Percentiles rank a stretch among this genome's conserved stretches.
These are phyloP conservation scores for Aspergillus fischeri DNA, from an alignment of 2,329 filamentous ascomycete genomes.

Conservation along the genomic window DNA sequence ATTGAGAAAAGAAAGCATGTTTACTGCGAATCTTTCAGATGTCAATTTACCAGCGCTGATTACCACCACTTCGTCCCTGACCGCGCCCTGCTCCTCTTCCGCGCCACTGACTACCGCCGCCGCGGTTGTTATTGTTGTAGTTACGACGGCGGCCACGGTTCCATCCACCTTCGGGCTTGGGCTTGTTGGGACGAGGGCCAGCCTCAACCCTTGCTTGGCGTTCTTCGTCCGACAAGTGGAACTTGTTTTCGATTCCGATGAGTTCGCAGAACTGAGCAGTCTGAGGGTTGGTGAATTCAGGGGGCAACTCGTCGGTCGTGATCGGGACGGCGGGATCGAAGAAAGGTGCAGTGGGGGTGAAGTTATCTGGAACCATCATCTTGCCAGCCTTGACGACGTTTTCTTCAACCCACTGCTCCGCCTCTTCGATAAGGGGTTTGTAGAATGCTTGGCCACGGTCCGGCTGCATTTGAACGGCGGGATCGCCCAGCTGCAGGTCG, in stretches of 20 bases:
- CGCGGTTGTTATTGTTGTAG: slow-evolving; percentile 1
- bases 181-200: slow-evolving; percentile 49
- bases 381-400: slow-evolving; percentile 62
- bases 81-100: neutral
- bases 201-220: slow-evolving; percentile 54
- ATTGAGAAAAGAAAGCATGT: neutral
- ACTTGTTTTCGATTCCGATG: slow-evolving; percentile 71
- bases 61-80: neutral
- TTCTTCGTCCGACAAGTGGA: slow-evolving; percentile 69
- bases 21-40: neutral
- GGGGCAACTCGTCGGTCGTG: slow-evolving; percentile 59
- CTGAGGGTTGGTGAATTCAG: slow-evolving; percentile 83
- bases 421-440: slow-evolving; percentile 60
- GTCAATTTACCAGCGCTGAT: neutral
- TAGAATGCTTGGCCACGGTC: slow-evolving; percentile 70
- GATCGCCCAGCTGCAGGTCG: slow-evolving; percentile 61
- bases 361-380: slow-evolving; percentile 72
- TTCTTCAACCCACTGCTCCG: slow-evolving; percentile 75
- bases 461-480: slow-evolving; percentile 48
- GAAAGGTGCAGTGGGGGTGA: slow-evolving; percentile 68
- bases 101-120: neutral
- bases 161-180: slow-evolving; percentile 17
- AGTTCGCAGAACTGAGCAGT: slow-evolving; percentile 77
- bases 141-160: slow-evolving; percentile 13
- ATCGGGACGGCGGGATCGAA: slow-evolving; percentile 59